Percentiles rank a stretch among this genome's conserved stretches.
These are phyloP conservation scores for Zygosaccharomyces siamensis DNA, from an alignment of 805 yeast genomes.

Conservation along the genomic window DNA sequence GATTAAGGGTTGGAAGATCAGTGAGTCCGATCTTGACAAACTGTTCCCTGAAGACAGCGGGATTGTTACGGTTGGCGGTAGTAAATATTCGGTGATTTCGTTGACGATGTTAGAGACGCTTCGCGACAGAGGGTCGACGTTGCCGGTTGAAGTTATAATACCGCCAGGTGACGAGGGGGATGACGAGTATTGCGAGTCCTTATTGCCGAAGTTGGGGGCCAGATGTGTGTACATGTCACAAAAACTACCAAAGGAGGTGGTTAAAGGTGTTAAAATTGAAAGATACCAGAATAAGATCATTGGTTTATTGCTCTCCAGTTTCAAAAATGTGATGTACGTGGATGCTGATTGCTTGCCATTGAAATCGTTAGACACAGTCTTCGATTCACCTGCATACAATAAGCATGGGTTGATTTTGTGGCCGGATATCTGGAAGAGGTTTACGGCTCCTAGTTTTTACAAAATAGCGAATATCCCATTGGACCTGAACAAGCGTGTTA, in stretches of 20 bases:
- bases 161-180: conserved; percentile 70
- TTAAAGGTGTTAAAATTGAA: conserved; percentile 40
- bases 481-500: conserved; percentile 34
- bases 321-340: conserved; percentile 65
- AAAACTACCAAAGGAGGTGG: conserved; percentile 44
- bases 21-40: conserved; percentile 1
- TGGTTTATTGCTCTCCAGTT: conserved; percentile 69
- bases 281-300: conserved; percentile 66
- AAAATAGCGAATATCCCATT: conserved; percentile 44
- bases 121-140: conserved; percentile 57
- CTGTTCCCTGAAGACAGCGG: conserved; percentile 45
- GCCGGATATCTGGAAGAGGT: conserved; percentile 76
- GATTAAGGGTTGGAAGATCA: conserved; percentile 3
- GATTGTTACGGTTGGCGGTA: conserved; percentile 72
- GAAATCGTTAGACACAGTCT: conserved; percentile 43
- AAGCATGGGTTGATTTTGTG: conserved; percentile 55
- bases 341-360: conserved; percentile 71
- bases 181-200: conserved; percentile 58
- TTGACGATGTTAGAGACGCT: conserved; percentile 49
- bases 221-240: conserved; percentile 53
- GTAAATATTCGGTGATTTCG: conserved; percentile 60
- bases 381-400: conserved; percentile 42
- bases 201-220: conserved; percentile 62
- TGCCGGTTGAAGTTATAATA: conserved; percentile 80
- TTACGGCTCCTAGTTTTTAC: conserved; percentile 58